Percentiles rank a stretch among this genome's conserved stretches.
Conservation (phyloP, 768 basidiomycete genomes). For the Termitomyces sp. region DNA sequence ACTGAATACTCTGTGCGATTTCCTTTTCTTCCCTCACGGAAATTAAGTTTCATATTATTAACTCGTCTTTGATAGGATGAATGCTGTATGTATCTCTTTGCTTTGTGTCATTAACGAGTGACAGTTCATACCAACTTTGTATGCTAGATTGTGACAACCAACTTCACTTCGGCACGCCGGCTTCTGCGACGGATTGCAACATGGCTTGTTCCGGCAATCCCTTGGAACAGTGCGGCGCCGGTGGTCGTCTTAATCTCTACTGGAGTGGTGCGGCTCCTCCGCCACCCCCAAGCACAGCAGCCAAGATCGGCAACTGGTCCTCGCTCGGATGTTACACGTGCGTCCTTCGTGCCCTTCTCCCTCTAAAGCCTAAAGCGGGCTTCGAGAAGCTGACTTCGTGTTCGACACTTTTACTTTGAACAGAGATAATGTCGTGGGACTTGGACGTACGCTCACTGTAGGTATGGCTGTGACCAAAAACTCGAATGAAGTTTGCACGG, state of each 20-base stretch:
- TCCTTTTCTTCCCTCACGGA: background rate
- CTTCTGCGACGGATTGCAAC: slow-evolving; percentile 49
- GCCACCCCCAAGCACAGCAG: slow-evolving; percentile 43
- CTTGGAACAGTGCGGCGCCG: slow-evolving; percentile 55
- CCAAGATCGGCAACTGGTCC: slow-evolving; percentile 56
- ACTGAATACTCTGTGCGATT: slow-evolving; percentile 45
- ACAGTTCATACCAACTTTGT: background rate
- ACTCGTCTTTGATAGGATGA: slow-evolving; percentile 23
- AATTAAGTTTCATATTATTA: background rate
- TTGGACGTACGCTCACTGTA: slow-evolving; percentile 34
- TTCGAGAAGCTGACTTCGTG: slow-evolving; percentile 34
- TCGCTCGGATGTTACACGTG: slow-evolving; percentile 76
- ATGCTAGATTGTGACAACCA: slow-evolving; percentile 57
- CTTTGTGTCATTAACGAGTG: slow-evolving; percentile 3
- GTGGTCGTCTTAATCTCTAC: slow-evolving; percentile 54
- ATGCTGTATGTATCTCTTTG: slow-evolving; percentile 41
- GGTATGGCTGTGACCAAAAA: slow-evolving; percentile 29
- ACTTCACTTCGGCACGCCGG: slow-evolving; percentile 39
- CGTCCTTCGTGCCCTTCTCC: slow-evolving; percentile 13
- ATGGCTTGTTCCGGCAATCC: slow-evolving; percentile 56
- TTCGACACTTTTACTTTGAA: slow-evolving; percentile 19
- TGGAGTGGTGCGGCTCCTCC: slow-evolving; percentile 57
- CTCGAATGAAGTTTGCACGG: slow-evolving; percentile 53
- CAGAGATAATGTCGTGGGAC: slow-evolving; percentile 39
- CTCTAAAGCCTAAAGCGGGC: slow-evolving; percentile 12